phyloP scores from a whole-genome alignment of 1,284 basidiomycete species.

The Pseudozyma hubeiensis region DNA sequence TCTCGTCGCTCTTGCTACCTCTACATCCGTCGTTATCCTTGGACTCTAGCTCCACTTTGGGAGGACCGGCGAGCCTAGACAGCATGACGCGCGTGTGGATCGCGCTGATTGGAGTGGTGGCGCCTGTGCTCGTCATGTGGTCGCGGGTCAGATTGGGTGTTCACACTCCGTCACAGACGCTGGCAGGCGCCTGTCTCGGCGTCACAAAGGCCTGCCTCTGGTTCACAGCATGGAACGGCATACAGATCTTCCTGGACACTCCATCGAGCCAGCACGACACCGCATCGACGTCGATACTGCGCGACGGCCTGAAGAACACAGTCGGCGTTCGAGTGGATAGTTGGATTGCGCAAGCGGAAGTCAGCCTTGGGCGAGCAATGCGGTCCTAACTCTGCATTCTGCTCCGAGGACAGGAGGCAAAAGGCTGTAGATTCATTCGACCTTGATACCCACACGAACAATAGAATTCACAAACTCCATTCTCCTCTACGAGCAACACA shows the following conservation, averaged over 20 bases:
- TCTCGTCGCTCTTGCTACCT: constrained; percentile 38
- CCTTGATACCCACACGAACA: neutral
- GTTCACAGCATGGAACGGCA: constrained; percentile 50
- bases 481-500: no score
- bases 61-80: constrained; percentile 11
- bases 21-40: constrained; percentile 36
- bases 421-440: neutral
- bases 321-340: constrained; percentile 23
- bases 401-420: neutral
- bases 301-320: constrained; percentile 13
- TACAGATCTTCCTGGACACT: constrained; percentile 9
- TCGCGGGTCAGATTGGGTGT: constrained; percentile 50
- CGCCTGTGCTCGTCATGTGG: constrained; percentile 51
- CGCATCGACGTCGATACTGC: constrained; percentile 3
- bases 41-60: neutral
- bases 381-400: neutral
- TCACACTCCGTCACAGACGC: constrained; percentile 42
- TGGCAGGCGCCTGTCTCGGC: constrained; percentile 43
- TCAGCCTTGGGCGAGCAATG: constrained; percentile 3
- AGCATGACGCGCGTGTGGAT: constrained; percentile 32
- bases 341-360: constrained; percentile 21
- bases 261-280: neutral
- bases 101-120: constrained; percentile 23
- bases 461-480: no score
- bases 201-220: constrained; percentile 38